Evolutionary conservation across 208 protist species (phyloP), one percentile per base, ranked within the genome.

Genomic region (Leptomonas pyrrhocoris): DNA sequence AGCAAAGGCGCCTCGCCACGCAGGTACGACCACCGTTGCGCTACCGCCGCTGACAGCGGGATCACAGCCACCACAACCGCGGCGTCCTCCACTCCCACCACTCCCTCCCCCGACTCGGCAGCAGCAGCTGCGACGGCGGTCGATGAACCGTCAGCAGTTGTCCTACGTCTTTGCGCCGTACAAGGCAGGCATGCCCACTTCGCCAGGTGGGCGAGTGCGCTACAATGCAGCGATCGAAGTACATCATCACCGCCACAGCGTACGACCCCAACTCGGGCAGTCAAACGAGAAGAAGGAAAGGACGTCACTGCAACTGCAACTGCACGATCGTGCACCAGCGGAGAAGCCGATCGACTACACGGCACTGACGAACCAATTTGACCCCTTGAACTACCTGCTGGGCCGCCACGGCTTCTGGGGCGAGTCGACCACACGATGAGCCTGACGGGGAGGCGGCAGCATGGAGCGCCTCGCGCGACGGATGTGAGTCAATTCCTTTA

Each of bases 401-500:
- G 23, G 58, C 18, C 68, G 61, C 2, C 77, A 82, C 28, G 77
- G 77, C 1, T 82, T 82, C 68, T 82, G 77, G 77, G 77, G 77
- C 2, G 77, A 82, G 64, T 2, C 57, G 31, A 68, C 55, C 27
- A 66, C n/a, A n/a, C 34, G 68, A 18, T 68, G n/a, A 53, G 31
- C n/a, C 18, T 9, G 34, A 9, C 34, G 3, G 34, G n/a, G n/a
- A n/a, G n/a, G n/a, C n/a, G n/a, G n/a, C n/a, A n/a, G n/a, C n/a
- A n/a, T n/a, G n/a, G n/a, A n/a, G n/a, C n/a, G n/a, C n/a, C n/a
- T n/a, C n/a, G n/a, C n/a, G n/a, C n/a, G n/a, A n/a, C n/a, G n/a
- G n/a, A n/a, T n/a, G n/a, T n/a, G n/a, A n/a, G n/a, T n/a, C n/a
- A n/a, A n/a, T n/a, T n/a, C n/a, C n/a, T n/a, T n/a, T n/a, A n/a